Conservation (phyloP, 768 basidiomycete species). For the Lentinula aciculospora region DNA sequence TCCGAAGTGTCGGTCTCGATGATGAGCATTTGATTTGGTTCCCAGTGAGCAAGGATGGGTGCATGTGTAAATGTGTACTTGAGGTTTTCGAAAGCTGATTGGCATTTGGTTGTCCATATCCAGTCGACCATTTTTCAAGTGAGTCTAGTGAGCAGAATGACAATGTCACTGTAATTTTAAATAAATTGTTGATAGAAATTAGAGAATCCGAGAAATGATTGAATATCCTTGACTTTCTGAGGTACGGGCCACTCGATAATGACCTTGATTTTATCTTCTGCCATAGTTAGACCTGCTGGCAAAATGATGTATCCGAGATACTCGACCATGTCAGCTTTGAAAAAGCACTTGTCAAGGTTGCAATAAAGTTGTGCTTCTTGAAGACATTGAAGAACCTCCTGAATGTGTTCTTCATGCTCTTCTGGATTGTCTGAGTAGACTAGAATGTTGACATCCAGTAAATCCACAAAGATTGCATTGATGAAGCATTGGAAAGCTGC, state of each 20-base stretch:
- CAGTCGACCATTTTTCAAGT: slow-evolving; percentile 20
- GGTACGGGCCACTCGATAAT: too few species aligned
- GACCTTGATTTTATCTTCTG: too few species aligned
- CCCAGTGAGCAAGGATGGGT: slow-evolving; percentile 19
- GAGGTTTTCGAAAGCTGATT: slow-evolving; percentile 22
- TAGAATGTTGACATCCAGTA: slow-evolving; percentile 29
- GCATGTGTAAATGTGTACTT: slow-evolving; percentile 20
- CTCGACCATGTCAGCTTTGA: too few species aligned
- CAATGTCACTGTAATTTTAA: slow-evolving; percentile 20
- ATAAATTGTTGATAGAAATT: slow-evolving; percentile 37
- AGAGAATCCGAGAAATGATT: too few species aligned
- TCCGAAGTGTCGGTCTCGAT: slow-evolving; percentile 26
- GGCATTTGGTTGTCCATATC: slow-evolving; percentile 17
- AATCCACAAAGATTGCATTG: slow-evolving; percentile 30
- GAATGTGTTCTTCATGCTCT: slow-evolving; percentile 26
- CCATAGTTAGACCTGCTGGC: too few species aligned
- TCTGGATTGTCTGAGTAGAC: slow-evolving; percentile 27
- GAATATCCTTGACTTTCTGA: too few species aligned
- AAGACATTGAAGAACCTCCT: slow-evolving; percentile 25
- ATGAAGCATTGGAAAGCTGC: too few species aligned
- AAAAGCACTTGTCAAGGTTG: too few species aligned
- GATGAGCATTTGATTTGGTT: slow-evolving; percentile 12
- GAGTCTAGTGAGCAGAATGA: slow-evolving; percentile 21
- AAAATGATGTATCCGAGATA: too few species aligned
- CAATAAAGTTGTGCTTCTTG: slow-evolving; percentile 21